Evolutionary conservation across 192 early-diverging fungal species (phyloP).

Genomic region (Umbelopsis vinacea): DNA sequence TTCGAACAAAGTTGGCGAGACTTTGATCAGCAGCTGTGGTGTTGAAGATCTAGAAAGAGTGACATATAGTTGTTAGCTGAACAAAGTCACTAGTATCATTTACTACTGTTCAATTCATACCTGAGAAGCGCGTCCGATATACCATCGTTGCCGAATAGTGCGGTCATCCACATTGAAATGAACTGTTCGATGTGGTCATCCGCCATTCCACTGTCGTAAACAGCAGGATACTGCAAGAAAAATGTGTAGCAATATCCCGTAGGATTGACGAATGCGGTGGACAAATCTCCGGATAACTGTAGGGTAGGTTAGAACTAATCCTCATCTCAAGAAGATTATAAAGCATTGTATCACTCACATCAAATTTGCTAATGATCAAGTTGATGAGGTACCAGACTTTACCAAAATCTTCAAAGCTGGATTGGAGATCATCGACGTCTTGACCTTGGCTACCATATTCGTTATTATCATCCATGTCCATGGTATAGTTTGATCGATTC

Average conservation of each 20-base stretch:
- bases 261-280: not conserved
- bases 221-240: conserved; percentile 26
- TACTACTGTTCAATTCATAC: not conserved
- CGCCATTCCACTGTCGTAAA: conserved; percentile 21
- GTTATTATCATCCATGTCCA: not conserved
- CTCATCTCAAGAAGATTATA: not conserved
- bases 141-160: conserved; percentile 32
- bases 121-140: conserved; percentile 36
- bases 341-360: conserved; percentile 9
- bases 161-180: conserved; percentile 34
- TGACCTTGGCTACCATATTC: conserved; percentile 9
- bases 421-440: conserved; percentile 31
- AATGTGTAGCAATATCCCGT: conserved; percentile 35
- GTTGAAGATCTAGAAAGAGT: conserved; percentile 11
- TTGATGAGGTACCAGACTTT: conserved; percentile 36
- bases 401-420: conserved; percentile 34
- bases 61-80: not conserved
- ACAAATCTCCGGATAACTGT: conserved; percentile 9
- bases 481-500: conserved; percentile 20
- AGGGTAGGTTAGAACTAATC: not conserved
- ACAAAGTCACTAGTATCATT: not conserved
- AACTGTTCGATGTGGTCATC: conserved; percentile 28
- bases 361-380: conserved; percentile 27
- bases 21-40: conserved; percentile 29
- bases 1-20: conserved; percentile 35